phyloP scores from a whole-genome alignment of 345 rosid species.

The Geranium brycei region DNA sequence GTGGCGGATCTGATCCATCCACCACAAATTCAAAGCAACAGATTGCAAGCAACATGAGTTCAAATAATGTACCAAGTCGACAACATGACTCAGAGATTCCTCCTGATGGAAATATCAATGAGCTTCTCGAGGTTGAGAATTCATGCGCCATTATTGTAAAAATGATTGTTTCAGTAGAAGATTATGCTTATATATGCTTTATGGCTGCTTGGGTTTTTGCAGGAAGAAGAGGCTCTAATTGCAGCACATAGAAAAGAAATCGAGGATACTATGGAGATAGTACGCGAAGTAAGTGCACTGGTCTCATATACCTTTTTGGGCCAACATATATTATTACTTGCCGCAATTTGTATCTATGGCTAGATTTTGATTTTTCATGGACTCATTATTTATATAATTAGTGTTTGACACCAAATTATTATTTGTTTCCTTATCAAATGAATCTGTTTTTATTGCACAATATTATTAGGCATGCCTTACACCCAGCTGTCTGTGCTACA shows the following conservation, averaged over 20 bases:
- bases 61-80: constrained; percentile 32
- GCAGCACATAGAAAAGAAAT: constrained; percentile 94
- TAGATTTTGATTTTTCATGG: no score
- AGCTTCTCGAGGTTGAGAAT: constrained; percentile 64
- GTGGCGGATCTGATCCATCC: constrained; percentile 26
- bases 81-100: constrained; percentile 36
- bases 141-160: constrained; percentile 1
- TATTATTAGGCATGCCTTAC: no score
- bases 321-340: not conserved
- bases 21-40: constrained; percentile 32
- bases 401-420: no score
- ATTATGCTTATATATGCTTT: not conserved
- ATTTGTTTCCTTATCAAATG: no score
- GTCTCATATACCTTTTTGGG: not conserved
- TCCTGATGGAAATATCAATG: constrained; percentile 61
- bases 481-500: no score
- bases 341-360: no score
- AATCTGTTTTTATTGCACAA: no score
- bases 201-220: constrained; percentile 4
- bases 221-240: constrained; percentile 93
- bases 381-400: no score
- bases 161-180: not conserved
- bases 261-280: constrained; percentile 98
- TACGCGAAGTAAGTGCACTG: constrained; percentile 62
- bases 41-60: constrained; percentile 21